Evolutionary conservation across 139 green algal species (phyloP), one percentile per base, ranked within the genome.

Genomic region (Yamagishiella unicocca): DNA sequence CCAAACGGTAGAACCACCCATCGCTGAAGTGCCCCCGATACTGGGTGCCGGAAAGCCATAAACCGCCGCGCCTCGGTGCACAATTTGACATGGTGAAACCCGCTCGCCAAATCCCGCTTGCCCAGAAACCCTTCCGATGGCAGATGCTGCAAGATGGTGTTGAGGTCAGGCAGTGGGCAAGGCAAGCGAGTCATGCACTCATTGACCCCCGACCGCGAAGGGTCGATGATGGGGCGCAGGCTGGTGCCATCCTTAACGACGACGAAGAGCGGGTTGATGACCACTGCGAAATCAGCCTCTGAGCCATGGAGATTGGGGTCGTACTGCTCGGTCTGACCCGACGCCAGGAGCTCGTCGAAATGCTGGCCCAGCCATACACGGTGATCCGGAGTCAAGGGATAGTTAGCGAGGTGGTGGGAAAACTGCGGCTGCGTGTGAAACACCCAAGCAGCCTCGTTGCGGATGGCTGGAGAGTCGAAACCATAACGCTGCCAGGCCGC

Each of bases 21-120:
- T 1, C 64, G 80, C n/a, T 55, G n/a, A 0, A 87, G 35, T 3
- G 29, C 37, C 3, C 21, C 24, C 10, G 62, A 64, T 29, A 40
- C n/a, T 6, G 80, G 80, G 64, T 87, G 80, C 2, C 64, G 42
- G 62, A 61, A 87, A 2, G 43, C 82, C 66, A 87, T 80, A 70
- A 72, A 87, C 27, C 67, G 66, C 9, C 82, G 64, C 1, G 82
- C 66, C 55, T 38, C 21, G 4, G 67, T 45, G 25, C 12, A 1
- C 0, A 87, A 35, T 21, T 53, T 79, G 5, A 66, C 70, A 33
- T 87, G 82, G 35, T 79, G 71, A 46, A 87, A 87, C 5, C 82
- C 82, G 4, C 8, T 33, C 0, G 50, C 27, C 45, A 87, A 45
- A 25, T 87, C 82, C 2, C 82, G 46, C 24, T 87, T 74, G 17